Evolutionary conservation across 768 basidiomycete genomes (phyloP).

Genomic region (Amanita jacksonii): DNA sequence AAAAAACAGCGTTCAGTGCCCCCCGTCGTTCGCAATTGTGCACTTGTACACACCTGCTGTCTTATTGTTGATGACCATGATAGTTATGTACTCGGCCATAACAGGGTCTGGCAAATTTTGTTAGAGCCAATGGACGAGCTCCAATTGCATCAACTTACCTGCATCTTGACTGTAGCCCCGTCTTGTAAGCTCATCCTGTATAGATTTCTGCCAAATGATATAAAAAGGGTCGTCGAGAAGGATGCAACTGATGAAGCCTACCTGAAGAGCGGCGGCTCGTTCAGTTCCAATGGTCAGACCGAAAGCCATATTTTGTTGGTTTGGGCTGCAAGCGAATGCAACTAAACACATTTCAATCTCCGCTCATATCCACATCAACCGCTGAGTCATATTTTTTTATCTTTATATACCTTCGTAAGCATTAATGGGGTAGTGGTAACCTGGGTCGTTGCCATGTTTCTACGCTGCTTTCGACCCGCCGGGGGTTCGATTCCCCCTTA

Average conservation of each 20-base stretch:
- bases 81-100: slow-evolving; percentile 92
- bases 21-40: neutral
- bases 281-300: slow-evolving; percentile 75
- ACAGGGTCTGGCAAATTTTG: slow-evolving; percentile 52
- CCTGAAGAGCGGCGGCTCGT: slow-evolving; percentile 63
- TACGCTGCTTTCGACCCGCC: slow-evolving; percentile 55
- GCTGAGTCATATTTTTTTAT: neutral
- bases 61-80: slow-evolving; percentile 93
- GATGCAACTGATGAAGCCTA: slow-evolving; percentile 18
- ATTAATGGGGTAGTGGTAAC: slow-evolving; percentile 22
- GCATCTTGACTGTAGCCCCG: slow-evolving; percentile 68
- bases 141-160: slow-evolving; percentile 36
- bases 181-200: slow-evolving; percentile 72
- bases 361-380: neutral
- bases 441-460: slow-evolving; percentile 12
- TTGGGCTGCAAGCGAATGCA: slow-evolving; percentile 16
- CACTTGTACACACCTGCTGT: slow-evolving; percentile 51
- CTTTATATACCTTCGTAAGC: slow-evolving; percentile 10
- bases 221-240: slow-evolving; percentile 12
- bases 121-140: slow-evolving; percentile 5
- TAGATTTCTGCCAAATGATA: slow-evolving; percentile 43
- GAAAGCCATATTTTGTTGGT: slow-evolving; percentile 46
- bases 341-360: slow-evolving; percentile 5
- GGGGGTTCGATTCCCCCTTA: slow-evolving; percentile 85
- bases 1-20: slow-evolving; percentile 9